Conservation (phyloP, 2,329 filamentous ascomycete species). For the Botrytis squamosa region DNA sequence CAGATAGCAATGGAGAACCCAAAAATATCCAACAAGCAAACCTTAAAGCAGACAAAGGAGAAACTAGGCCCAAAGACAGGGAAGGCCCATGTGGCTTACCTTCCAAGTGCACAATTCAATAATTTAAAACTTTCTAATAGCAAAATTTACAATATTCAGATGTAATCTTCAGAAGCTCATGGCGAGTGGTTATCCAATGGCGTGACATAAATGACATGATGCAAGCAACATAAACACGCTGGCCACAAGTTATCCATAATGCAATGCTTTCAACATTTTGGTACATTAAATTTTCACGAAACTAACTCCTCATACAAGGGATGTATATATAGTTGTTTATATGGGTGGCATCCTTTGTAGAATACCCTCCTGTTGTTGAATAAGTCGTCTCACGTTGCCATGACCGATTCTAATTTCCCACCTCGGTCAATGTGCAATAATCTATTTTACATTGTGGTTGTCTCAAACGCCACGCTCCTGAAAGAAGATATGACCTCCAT, state of each 20-base stretch:
- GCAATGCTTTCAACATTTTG: not conserved
- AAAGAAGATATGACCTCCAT: conserved; percentile 10
- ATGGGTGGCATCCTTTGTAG: not conserved
- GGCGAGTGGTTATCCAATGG: not conserved
- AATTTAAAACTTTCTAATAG: not conserved
- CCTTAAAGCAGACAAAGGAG: conserved; percentile 23
- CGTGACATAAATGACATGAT: not conserved
- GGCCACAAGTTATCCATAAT: not conserved
- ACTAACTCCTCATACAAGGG: not conserved
- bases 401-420: conserved; percentile 13
- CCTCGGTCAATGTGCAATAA: not conserved
- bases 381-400: not conserved
- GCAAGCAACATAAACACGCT: not conserved
- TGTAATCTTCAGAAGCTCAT: not conserved
- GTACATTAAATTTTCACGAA: not conserved
- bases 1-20: conserved; percentile 21
- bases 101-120: conserved; percentile 66
- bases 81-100: conserved; percentile 78
- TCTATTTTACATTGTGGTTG: conserved; percentile 18
- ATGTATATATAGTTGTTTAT: not conserved
- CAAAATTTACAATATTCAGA: not conserved
- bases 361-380: not conserved
- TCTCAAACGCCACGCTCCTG: conserved; percentile 17
- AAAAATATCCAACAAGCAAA: conserved; percentile 31
- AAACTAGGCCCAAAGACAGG: conserved; percentile 44